Conservation (phyloP, 2,329 filamentous ascomycete genomes). For the Neonectria sp. region DNA sequence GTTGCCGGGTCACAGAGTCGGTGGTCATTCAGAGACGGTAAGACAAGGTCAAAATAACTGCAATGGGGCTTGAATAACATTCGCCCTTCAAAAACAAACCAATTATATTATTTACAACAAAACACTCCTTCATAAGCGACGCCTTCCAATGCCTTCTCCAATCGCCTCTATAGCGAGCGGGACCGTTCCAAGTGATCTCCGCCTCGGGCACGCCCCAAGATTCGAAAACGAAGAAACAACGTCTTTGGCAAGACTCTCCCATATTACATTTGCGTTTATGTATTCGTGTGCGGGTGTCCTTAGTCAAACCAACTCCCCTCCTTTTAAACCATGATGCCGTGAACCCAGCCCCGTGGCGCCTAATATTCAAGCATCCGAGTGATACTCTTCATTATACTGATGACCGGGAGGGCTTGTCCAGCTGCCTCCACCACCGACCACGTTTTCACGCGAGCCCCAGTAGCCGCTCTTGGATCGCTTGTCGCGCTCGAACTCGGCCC, state of each 20-base stretch:
- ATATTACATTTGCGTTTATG: conserved; percentile 45
- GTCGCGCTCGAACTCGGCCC: conserved; percentile 92
- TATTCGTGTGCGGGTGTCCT: conserved; percentile 36
- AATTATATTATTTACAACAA: conserved; percentile 43
- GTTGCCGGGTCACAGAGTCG: not conserved
- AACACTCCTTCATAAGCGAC: conserved; percentile 36
- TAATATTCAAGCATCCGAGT: conserved; percentile 62
- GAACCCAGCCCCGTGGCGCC: conserved; percentile 33
- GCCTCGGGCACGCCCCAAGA: conserved; percentile 34
- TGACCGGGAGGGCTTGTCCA: conserved; percentile 62
- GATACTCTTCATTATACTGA: conserved; percentile 69
- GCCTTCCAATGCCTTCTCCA: conserved; percentile 36
- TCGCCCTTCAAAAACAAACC: conserved; percentile 19
- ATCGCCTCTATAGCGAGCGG: conserved; percentile 43
- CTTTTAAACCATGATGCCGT: conserved; percentile 39
- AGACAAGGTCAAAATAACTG: not conserved
- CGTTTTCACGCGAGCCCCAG: conserved; percentile 68
- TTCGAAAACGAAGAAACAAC: conserved; percentile 35
- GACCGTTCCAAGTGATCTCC: conserved; percentile 29
- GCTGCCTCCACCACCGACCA: conserved; percentile 58
- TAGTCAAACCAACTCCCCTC: conserved; percentile 42
- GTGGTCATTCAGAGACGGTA: not conserved
- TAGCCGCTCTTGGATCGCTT: conserved; percentile 66
- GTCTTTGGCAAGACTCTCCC: conserved; percentile 38
- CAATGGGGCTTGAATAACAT: not conserved